These are phyloP conservation scores for Verticillium dahliae DNA, from an alignment of 2,329 filamentous ascomycete species.

Conservation along the genomic window DNA sequence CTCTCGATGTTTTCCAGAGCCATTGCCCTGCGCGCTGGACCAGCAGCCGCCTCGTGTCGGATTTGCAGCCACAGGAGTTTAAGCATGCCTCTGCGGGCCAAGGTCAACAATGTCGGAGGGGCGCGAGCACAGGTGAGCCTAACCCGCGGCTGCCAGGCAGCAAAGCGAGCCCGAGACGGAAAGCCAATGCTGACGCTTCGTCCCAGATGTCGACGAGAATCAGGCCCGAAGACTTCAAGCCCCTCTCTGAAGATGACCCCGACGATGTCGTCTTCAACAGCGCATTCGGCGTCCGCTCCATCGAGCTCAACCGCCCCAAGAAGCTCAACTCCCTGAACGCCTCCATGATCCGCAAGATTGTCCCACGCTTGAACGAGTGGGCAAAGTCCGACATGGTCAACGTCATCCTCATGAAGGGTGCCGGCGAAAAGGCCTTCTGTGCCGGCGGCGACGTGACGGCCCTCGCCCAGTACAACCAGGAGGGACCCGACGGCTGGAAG, in stretches of 20 bases:
- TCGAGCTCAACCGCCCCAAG: conserved; percentile 87
- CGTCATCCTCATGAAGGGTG: conserved; percentile 85
- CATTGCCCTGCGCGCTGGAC: conserved; percentile 46
- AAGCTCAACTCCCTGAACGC: conserved; percentile 90
- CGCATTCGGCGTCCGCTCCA: conserved; percentile 80
- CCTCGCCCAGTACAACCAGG: conserved; percentile 67
- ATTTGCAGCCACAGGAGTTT: conserved; percentile 31
- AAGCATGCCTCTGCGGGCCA: conserved; percentile 76
- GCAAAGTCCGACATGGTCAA: conserved; percentile 91
- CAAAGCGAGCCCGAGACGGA: not conserved
- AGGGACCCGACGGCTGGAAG: conserved; percentile 63
- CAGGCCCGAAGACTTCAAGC: conserved; percentile 32
- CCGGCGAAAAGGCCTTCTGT: conserved; percentile 79
- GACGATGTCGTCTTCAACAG: conserved; percentile 92
- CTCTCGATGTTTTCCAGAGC: conserved; percentile 49
- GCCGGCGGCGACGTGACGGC: conserved; percentile 85
- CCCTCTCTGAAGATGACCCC: conserved; percentile 62
- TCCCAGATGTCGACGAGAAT: conserved; percentile 28
- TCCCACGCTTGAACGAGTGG: conserved; percentile 86
- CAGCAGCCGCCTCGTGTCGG: conserved; percentile 28
- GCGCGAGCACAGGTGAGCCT: conserved; percentile 10
- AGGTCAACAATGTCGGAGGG: conserved; percentile 45
- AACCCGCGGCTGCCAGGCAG: not conserved
- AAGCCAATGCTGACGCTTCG: not conserved
- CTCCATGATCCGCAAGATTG: conserved; percentile 93